Percentiles rank a stretch among this genome's conserved stretches.
Conservation (phyloP, 305 asterid genomes). For the Fraxinus greggii region DNA sequence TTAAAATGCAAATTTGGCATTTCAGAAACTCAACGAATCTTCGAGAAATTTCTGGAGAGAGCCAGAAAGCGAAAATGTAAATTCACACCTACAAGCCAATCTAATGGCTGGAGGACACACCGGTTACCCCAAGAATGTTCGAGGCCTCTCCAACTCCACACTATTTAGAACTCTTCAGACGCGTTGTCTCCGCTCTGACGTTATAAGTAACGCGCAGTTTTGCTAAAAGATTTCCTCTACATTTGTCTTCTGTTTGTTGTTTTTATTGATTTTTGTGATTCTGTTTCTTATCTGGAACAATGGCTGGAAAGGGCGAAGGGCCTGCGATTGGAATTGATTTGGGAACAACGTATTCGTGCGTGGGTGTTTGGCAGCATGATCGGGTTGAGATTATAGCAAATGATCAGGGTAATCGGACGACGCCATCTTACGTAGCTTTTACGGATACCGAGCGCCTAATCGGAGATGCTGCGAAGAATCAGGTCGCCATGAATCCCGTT, state of each 20-base stretch:
- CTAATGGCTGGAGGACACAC: background rate
- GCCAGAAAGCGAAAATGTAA: background rate
- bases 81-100: background rate
- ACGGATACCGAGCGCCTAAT: slow-evolving; percentile 45
- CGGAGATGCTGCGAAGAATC: slow-evolving; percentile 45
- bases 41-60: background rate
- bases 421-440: slow-evolving; percentile 45
- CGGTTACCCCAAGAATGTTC: background rate
- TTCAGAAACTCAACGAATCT: background rate
- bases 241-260: background rate
- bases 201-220: background rate
- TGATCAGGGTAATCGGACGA: slow-evolving; percentile 48
- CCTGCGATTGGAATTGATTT: slow-evolving; percentile 25
- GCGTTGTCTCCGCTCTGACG: background rate
- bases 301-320: background rate
- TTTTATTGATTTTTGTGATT: background rate
- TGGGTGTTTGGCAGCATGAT: slow-evolving; percentile 49
- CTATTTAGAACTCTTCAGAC: background rate
- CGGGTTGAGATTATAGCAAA: slow-evolving; percentile 49
- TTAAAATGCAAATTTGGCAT: background rate
- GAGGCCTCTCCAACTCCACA: background rate
- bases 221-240: background rate
- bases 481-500: slow-evolving; percentile 48
- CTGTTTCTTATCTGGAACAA: background rate
- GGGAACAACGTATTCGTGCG: slow-evolving; percentile 46